A percentile compares a stretch with the other conserved stretches of the same genome.
Conservation (phyloP, 495 filamentous ascomycete species). For the Collariella sp. region DNA sequence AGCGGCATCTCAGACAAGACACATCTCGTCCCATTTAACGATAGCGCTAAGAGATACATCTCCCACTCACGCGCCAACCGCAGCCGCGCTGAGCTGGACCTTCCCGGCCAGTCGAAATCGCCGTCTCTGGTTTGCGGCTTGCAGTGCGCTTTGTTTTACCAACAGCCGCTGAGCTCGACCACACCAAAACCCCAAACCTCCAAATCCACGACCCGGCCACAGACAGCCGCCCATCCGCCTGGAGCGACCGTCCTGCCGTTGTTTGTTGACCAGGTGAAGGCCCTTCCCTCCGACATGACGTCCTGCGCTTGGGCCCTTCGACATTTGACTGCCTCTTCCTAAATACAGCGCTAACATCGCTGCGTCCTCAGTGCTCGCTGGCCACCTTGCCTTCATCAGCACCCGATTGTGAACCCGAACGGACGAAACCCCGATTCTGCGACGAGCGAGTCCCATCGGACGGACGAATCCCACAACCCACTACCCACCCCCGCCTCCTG, state of each 20-base stretch:
- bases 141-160: constrained; percentile 11
- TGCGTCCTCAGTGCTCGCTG: not conserved
- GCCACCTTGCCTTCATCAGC: not conserved
- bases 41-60: not conserved
- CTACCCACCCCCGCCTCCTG: not conserved
- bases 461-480: not conserved
- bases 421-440: constrained; percentile 1
- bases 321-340: not conserved
- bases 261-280: not conserved
- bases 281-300: not conserved
- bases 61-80: constrained; percentile 3
- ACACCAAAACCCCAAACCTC: not conserved
- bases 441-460: not conserved
- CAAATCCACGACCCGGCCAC: not conserved
- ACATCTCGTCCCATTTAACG: not conserved
- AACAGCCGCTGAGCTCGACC: not conserved
- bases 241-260: not conserved
- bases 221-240: not conserved
- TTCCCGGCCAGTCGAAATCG: not conserved
- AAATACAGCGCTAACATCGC: not conserved
- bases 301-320: not conserved
- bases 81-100: constrained; percentile 2
- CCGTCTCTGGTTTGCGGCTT: constrained; percentile 8
- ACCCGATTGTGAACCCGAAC: not conserved
- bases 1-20: too few species aligned